Evolutionary conservation across 2,329 filamentous ascomycete genomes (phyloP).

Genomic region (Microdochium nivale): DNA sequence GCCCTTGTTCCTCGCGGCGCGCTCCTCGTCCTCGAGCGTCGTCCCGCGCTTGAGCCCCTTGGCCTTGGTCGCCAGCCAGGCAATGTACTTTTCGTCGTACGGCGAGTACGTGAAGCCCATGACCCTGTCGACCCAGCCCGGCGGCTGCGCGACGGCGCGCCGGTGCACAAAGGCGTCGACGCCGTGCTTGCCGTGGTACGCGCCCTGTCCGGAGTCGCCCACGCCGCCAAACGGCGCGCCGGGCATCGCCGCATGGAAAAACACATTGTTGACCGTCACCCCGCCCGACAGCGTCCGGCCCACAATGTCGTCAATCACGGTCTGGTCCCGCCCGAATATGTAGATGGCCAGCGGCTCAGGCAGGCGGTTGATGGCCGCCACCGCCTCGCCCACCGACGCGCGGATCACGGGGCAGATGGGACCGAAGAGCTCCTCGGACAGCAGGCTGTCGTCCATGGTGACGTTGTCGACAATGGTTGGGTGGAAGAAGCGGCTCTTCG

Average conservation of each 20-base stretch:
- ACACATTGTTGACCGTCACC: constrained; percentile 40
- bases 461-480: constrained; percentile 30
- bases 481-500: constrained; percentile 19
- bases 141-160: constrained; percentile 26
- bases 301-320: constrained; percentile 24
- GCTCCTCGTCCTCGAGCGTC: not conserved
- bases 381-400: constrained; percentile 18
- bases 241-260: constrained; percentile 31
- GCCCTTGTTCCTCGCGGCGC: not conserved
- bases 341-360: constrained; percentile 30
- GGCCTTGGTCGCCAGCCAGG: not conserved
- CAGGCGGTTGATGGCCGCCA: constrained; percentile 14
- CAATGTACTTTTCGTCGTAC: not conserved
- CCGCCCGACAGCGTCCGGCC: constrained; percentile 35
- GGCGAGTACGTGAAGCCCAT: not conserved
- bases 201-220: constrained; percentile 37
- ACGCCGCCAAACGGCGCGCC: constrained; percentile 40
- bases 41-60: not conserved
- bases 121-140: constrained; percentile 23
- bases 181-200: constrained; percentile 39
- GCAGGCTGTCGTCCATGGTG: constrained; percentile 23
- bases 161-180: constrained; percentile 33
- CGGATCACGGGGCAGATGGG: constrained; percentile 31
- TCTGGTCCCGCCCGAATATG: constrained; percentile 25
- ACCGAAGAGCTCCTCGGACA: constrained; percentile 35